Percentiles rank a stretch among this genome's conserved stretches.
These are phyloP conservation scores for Citrus sp. DNA, from an alignment of 345 rosid species.

Conservation along the genomic window DNA sequence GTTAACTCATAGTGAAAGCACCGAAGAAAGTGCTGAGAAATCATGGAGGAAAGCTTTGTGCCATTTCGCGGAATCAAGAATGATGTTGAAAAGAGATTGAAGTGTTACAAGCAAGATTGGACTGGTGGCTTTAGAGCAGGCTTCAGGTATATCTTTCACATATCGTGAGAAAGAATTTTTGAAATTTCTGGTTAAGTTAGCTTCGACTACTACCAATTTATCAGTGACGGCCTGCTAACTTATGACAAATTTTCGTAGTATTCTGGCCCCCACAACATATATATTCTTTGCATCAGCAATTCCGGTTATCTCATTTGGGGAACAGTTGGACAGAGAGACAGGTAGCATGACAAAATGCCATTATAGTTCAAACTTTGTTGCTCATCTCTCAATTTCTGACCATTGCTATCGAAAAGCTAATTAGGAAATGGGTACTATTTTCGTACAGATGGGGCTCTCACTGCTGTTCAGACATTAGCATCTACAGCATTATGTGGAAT, in stretches of 20 bases:
- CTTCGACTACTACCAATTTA: neutral
- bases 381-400: neutral
- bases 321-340: constrained; percentile 83
- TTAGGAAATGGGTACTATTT: neutral
- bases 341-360: constrained; percentile 35
- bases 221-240: constrained; percentile 3
- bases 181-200: constrained; percentile 5
- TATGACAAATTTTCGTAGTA: constrained; percentile 39
- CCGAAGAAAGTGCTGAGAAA: constrained; percentile 19
- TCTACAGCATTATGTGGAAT: constrained; percentile 92
- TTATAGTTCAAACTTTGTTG: neutral
- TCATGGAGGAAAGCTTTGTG: constrained; percentile 85
- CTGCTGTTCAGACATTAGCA: constrained; percentile 89
- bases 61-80: constrained; percentile 84
- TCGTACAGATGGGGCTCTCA: constrained; percentile 65
- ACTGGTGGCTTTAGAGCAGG: constrained; percentile 76
- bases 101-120: constrained; percentile 96
- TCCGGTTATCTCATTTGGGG: constrained; percentile 93
- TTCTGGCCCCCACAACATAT: constrained; percentile 93
- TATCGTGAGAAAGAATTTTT: neutral
- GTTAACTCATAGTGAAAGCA: constrained; percentile 5
- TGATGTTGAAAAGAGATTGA: constrained; percentile 70
- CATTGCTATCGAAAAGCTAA: neutral
- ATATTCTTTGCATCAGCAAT: constrained; percentile 96
- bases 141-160: constrained; percentile 47